phyloP scores from a whole-genome alignment of 2,329 filamentous ascomycete species.

The Talaromyces verruculosus region DNA sequence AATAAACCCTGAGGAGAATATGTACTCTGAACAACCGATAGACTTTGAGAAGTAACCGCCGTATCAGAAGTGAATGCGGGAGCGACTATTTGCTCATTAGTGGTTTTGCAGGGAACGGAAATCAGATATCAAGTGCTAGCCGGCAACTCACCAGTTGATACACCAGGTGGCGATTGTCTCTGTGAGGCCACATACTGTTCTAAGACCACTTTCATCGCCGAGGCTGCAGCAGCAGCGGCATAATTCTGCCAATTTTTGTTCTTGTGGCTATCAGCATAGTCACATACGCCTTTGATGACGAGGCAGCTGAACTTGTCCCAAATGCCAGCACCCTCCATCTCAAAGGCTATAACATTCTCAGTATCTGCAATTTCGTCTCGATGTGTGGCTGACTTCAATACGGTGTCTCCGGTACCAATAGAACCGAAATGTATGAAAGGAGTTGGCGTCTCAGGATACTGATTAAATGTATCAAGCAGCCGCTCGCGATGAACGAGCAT shows the following conservation, averaged over 20 bases:
- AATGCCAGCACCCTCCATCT: slow-evolving; percentile 28
- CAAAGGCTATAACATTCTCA: slow-evolving; percentile 26
- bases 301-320: slow-evolving; percentile 24
- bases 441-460: not conserved
- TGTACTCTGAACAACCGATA: not conserved
- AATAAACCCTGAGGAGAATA: not conserved
- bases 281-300: slow-evolving; percentile 24
- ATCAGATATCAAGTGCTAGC: not conserved
- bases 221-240: slow-evolving; percentile 21
- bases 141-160: not conserved
- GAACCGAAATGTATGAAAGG: slow-evolving; percentile 39
- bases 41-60: not conserved
- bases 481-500: slow-evolving; percentile 20
- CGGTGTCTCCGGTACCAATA: slow-evolving; percentile 29
- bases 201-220: slow-evolving; percentile 17
- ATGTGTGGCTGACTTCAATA: slow-evolving; percentile 39
- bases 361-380: slow-evolving; percentile 37
- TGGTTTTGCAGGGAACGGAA: not conserved
- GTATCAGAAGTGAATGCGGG: not conserved
- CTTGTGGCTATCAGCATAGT: slow-evolving; percentile 27
- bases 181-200: slow-evolving; percentile 7
- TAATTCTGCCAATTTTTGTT: slow-evolving; percentile 25
- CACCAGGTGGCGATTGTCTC: not conserved
- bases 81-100: not conserved
- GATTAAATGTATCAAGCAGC: slow-evolving; percentile 13